Evolutionary conservation across 495 filamentous ascomycete species (phyloP), one percentile per base, ranked within the genome.

Genomic region (Elasticomyces elasticus): DNA sequence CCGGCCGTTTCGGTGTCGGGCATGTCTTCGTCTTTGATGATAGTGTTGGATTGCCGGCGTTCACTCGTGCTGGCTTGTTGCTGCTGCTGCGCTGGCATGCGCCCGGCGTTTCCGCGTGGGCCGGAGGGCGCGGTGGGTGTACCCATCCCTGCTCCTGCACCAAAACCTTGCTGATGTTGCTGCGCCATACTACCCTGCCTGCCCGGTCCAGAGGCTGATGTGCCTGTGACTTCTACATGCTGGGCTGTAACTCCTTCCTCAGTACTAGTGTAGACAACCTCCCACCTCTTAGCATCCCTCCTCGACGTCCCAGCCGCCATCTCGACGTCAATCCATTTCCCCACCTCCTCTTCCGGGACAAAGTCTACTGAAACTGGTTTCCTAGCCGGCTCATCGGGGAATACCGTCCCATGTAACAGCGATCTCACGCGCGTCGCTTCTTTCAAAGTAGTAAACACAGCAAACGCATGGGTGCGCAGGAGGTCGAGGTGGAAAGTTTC

Each of bases 331-430:
- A 94, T 79, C 90, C 90, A 98, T 40, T 83, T 77, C 22, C 70
- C 62, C 12, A 94, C 71, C 53, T 78, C 77, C 23, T 87, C 79
- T 51, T 85, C 79, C 0, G 92, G 92, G 5, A 96, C 77, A 64
- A 94, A 98, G 60, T 98, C 92, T 3, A 84, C 87, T 78, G 85
- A 95, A 4, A 98, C 77, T 1, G 77, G 77, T 66, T 92, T 91
- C 35, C 92, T 79, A 42, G 84, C 84, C 46, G 82, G 79, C 67
- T 97, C 92, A 35, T 87, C 79, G 0, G 92, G 92, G 87, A 89
- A 98, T 35, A 88, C 74, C 2, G 75, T 77, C 37, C 77, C 77
- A 64, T 98, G 92, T 6, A 98, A 69, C 9, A 78, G 76, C 0
- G 80, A 78, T 28, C 92, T 84, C 17, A 87, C 90, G 11, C 90